These are phyloP conservation scores for Leptoxyphium fumago DNA, from an alignment of 2,329 filamentous ascomycete genomes.

Conservation along the genomic window DNA sequence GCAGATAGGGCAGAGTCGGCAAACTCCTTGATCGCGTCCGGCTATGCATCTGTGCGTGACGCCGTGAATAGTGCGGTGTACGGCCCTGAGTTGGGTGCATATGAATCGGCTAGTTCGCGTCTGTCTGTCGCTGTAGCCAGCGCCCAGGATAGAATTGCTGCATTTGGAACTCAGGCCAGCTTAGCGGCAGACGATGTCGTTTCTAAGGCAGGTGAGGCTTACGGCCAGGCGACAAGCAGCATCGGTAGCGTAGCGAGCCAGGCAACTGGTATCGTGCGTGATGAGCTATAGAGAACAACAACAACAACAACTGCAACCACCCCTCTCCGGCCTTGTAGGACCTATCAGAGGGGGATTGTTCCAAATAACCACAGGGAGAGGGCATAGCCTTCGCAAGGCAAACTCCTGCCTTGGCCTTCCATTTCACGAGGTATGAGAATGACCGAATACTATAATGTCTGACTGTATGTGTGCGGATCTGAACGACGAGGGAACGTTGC, in stretches of 20 bases:
- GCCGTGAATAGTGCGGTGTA: slow-evolving; percentile 32
- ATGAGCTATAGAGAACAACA: slow-evolving; percentile 33
- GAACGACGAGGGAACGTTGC: too few relatives aligned
- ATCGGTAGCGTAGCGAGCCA: slow-evolving; percentile 24
- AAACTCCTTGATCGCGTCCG: slow-evolving; percentile 6
- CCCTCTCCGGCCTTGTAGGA: too few relatives aligned
- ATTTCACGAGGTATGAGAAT: too few relatives aligned
- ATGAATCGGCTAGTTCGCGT: slow-evolving; percentile 30
- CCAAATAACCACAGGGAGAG: too few relatives aligned
- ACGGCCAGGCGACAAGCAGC: slow-evolving; percentile 30
- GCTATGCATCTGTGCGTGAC: slow-evolving; percentile 27
- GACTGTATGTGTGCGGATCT: too few relatives aligned
- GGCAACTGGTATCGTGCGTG: slow-evolving; percentile 32
- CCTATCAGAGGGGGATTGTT: too few relatives aligned
- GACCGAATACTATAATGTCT: too few relatives aligned
- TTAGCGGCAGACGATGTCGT: background rate
- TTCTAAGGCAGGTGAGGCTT: background rate
- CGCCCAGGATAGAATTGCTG: slow-evolving; percentile 28
- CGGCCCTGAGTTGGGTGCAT: slow-evolving; percentile 36
- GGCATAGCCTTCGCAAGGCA: too few relatives aligned
- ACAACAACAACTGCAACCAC: too few relatives aligned
- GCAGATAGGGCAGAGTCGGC: slow-evolving; percentile 25
- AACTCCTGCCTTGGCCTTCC: too few relatives aligned
- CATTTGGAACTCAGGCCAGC: slow-evolving; percentile 1
- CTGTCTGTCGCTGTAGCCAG: slow-evolving; percentile 28